Conservation (phyloP, 2,329 filamentous ascomycete genomes). For the Dactylonectria macrodidyma region DNA sequence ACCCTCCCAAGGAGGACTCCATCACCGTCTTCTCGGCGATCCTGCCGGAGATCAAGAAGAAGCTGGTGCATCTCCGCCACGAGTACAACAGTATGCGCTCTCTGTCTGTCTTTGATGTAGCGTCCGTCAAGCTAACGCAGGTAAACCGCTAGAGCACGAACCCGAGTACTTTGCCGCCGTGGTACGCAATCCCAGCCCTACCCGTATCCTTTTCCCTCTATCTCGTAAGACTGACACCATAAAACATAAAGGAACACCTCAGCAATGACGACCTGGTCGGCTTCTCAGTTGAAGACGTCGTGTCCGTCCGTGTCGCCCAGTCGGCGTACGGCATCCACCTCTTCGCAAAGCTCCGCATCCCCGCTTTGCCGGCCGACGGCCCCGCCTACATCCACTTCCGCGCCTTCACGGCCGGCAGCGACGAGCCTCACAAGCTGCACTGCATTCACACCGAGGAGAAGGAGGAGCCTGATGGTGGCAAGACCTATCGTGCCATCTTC, state of each 20-base stretch:
- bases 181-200: conserved; percentile 41
- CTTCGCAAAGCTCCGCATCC: conserved; percentile 78
- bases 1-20: conserved; percentile 65
- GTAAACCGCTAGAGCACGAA: conserved; percentile 63
- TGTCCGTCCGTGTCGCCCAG: conserved; percentile 94
- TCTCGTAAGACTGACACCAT: background rate
- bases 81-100: conserved; percentile 58
- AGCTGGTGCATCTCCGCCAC: conserved; percentile 64
- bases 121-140: background rate
- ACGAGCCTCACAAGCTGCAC: conserved; percentile 85
- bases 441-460: conserved; percentile 97
- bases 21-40: conserved; percentile 65
- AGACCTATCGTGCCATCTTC: conserved; percentile 93
- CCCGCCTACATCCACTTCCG: conserved; percentile 87
- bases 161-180: conserved; percentile 69
- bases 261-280: conserved; percentile 90
- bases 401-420: conserved; percentile 87
- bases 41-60: conserved; percentile 65
- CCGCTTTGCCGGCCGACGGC: conserved; percentile 63
- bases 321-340: conserved; percentile 84
- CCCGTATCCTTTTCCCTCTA: background rate
- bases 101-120: background rate
- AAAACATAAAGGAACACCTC: conserved; percentile 29
- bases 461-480: conserved; percentile 90
- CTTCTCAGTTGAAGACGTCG: conserved; percentile 84